Conservation (phyloP, 495 filamentous ascomycete species). For the Penicillium chermesinum region DNA sequence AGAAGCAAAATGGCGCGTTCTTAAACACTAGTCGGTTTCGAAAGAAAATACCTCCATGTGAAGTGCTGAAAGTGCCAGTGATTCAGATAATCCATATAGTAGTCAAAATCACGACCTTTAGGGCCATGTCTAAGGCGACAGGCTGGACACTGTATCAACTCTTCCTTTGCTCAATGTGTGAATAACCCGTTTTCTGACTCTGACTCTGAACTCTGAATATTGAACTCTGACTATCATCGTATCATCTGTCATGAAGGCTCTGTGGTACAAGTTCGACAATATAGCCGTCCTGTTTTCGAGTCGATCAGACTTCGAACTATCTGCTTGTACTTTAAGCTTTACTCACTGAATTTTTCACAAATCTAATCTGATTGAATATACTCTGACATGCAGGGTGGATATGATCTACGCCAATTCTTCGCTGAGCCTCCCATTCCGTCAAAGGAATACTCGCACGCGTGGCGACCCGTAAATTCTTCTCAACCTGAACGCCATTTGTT, state of each 20-base stretch:
- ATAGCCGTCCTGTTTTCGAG: slow-evolving; percentile 1
- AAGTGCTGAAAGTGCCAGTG: too few relatives aligned
- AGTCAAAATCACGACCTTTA: too few relatives aligned
- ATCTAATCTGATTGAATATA: neutral
- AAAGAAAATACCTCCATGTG: too few relatives aligned
- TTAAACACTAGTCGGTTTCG: too few relatives aligned
- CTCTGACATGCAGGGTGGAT: neutral
- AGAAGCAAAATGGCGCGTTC: slow-evolving; percentile 39
- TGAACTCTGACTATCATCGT: too few relatives aligned
- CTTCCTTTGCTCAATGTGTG: too few relatives aligned
- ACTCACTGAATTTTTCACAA: neutral
- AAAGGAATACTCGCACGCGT: slow-evolving; percentile 1
- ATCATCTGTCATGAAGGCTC: neutral
- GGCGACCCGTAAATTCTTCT: neutral
- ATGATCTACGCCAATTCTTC: neutral
- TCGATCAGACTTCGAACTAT: too few relatives aligned
- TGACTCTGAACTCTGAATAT: neutral
- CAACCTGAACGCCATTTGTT: neutral
- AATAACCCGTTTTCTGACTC: too few relatives aligned
- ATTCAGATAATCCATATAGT: too few relatives aligned
- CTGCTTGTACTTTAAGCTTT: neutral
- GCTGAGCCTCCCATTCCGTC: neutral
- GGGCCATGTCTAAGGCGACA: too few relatives aligned
- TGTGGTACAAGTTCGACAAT: slow-evolving; percentile 1
- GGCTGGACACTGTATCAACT: too few relatives aligned